phyloP scores from a whole-genome alignment of 2,329 filamentous ascomycete species.

The Lasiodiplodia theobromae region DNA sequence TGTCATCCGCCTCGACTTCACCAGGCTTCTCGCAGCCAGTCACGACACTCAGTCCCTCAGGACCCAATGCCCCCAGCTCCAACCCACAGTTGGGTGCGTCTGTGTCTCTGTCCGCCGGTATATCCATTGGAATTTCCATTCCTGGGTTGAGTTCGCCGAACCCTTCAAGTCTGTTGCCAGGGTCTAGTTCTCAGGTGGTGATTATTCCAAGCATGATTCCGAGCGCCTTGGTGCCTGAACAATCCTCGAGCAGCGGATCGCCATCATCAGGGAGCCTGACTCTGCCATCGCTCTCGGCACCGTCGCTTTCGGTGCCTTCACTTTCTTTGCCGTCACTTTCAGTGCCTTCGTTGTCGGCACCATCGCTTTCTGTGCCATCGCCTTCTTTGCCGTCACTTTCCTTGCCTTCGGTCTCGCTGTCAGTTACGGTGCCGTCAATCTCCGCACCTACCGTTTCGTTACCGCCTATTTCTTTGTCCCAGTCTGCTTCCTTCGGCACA shows the following conservation, averaged over 20 bases:
- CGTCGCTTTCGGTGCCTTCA: too few species aligned
- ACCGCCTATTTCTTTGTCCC: not conserved
- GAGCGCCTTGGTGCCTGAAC: not conserved
- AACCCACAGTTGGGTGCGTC: too few species aligned
- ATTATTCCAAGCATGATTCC: not conserved
- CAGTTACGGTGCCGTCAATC: too few species aligned
- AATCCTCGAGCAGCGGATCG: not conserved
- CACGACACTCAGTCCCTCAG: too few species aligned
- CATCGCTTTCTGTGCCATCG: not conserved
- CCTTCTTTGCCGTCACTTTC: not conserved
- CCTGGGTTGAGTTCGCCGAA: not conserved
- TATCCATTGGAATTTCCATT: too few species aligned
- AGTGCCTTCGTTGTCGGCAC: not conserved
- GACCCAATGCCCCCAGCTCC: too few species aligned
- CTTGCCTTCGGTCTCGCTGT: not conserved
- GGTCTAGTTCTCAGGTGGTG: not conserved
- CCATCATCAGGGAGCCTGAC: not conserved
- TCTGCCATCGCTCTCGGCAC: not conserved
- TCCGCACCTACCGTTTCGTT: not conserved
- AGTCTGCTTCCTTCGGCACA: not conserved
- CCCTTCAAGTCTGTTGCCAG: not conserved
- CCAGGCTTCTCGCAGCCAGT: not conserved
- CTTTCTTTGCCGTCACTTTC: not conserved
- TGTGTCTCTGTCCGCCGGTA: too few species aligned
- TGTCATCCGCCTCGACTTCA: not conserved